Evolutionary conservation across 257 asterid species (phyloP), one percentile per base, ranked within the genome.

Genomic region (Cordia subcordata): DNA sequence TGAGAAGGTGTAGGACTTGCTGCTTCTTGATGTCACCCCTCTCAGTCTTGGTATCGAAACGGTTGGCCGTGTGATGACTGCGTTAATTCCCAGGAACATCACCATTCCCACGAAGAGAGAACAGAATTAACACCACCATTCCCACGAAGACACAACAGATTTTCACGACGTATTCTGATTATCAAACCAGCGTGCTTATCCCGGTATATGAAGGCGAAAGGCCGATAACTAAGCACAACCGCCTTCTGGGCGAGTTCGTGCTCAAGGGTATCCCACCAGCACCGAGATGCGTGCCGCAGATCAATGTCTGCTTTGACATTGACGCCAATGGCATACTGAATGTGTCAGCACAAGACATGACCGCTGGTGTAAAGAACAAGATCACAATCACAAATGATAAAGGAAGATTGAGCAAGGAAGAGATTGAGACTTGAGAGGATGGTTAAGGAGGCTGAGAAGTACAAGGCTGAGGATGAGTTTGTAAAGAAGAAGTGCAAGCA

Each of bases 371-470:
- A n/a, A 60, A n/a, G 55, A 46, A 46, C 11, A 52, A 47, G 49
- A 19, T 60, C 27, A 16, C 12, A 17, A 60, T 60, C 19, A 46
- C 65, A 10, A 46, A 46, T 27, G 46, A 60, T 10, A 60, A 35
- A 33, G 55, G 65, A 60, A 46, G 65, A 10, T 60, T 60, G 40
- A 45, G 55, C 12, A 52, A 44, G 16, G 46, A 37, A n/a, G 65
- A 60, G 22, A 60, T 60, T n/a, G 65, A n/a, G n/a, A n/a, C n/a
- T n/a, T n/a, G n/a, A 60, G 55, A 60, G 49, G 12, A 60, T 60
- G 65, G 46, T 60, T 8, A n/a, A 23, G 55, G 65, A 46, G 13
- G 65, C 56, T 10, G 45, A 46, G 65, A 60, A 23, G 37, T 15
- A 22, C 15, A 60, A 60, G 23, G 33, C 42, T 5, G 65, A 46